Base-by-base conservation (phyloP, 225 moss, liverwort and hornwort species). In the Marchantia paleacea region DNA sequence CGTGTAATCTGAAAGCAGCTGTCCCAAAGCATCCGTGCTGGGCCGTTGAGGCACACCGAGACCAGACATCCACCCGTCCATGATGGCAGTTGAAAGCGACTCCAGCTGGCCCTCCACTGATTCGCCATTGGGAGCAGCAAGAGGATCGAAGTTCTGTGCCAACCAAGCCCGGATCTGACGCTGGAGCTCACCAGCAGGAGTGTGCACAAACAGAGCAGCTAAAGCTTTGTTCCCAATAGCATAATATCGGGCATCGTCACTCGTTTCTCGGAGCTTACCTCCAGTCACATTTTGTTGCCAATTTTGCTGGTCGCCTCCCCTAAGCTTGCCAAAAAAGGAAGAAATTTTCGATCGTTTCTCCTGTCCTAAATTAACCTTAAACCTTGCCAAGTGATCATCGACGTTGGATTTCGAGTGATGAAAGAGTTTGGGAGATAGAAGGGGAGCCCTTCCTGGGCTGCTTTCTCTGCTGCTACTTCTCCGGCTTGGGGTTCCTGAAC, bases 11-110 rank as follows among this genome's bases (percentile, higher is more conserved):
- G 95, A 95, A 60, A 99, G 80, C 78, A 99, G 87, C 82, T 99
- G 99, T 29, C 99, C 99, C 55, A 99, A 89, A 30, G 95, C 95
- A 84, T 99, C 99, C n/a, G 99, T 95, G 75, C 92, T 94, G 29
- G 93, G 95, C 63, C 87, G 87, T 39, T 92, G 91, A 13, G 99
- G 91, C 47, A 99, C 92, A 60, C 99, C 99, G 47, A 99, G 93
- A 65, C 99, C 99, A 49, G 99, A 94, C 99, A 99, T 99, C 99
- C 99, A 99, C 29, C 99, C 99, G 84, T 99, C 99, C 83, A 99
- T 87, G 79, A 99, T 92, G 76, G 99, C 95, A 63, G 99, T 99
- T 29, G 99, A 95, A 58, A 99, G 92, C 19, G 89, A 81, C 86
- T 99, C 99, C 81, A 99, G 86, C 81, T 95, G 95, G 73, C 86